A percentile compares a stretch with the other conserved stretches of the same genome.
These are phyloP conservation scores for Hansenula lynferdii DNA, from an alignment of 1,139 yeast genomes.

Conservation along the genomic window DNA sequence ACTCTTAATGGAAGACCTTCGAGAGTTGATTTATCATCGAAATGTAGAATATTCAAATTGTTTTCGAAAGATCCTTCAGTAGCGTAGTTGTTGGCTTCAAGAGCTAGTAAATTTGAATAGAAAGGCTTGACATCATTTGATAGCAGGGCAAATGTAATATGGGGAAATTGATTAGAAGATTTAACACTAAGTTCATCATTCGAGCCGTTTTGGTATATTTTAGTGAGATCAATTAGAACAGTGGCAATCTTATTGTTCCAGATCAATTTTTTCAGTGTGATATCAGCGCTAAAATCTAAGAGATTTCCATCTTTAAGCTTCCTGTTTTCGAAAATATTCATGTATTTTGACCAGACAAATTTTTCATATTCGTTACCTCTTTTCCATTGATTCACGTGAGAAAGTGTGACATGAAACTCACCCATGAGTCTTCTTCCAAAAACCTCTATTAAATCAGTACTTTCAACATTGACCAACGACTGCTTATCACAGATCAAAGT, in stretches of 20 bases:
- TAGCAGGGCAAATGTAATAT: constrained; percentile 72
- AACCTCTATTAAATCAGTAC: constrained; percentile 25
- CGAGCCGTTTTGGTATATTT: constrained; percentile 24
- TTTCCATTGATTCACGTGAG: constrained; percentile 42
- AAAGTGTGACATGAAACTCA: constrained; percentile 74
- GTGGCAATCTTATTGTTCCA: constrained; percentile 55
- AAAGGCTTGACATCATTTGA: constrained; percentile 42
- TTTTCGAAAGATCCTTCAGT: constrained; percentile 11
- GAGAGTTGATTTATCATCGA: constrained; percentile 13
- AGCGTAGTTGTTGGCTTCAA: constrained; percentile 10
- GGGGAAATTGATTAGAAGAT: constrained; percentile 48
- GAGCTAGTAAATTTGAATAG: constrained; percentile 42
- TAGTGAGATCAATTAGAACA: constrained; percentile 41
- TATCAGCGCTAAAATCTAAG: constrained; percentile 27
- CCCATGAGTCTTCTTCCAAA: constrained; percentile 39
- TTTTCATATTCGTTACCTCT: constrained; percentile 23
- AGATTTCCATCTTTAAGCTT: background rate
- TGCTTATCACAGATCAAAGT: too few relatives aligned
- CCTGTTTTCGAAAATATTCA: constrained; percentile 13
- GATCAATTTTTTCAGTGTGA: constrained; percentile 40
- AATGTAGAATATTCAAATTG: constrained; percentile 16
- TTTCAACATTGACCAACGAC: background rate
- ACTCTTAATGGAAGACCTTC: constrained; percentile 9
- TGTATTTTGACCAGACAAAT: constrained; percentile 28
- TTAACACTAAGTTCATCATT: constrained; percentile 22